Conservation (phyloP, 257 asterid genomes). For the Solanum raphanifolium region DNA sequence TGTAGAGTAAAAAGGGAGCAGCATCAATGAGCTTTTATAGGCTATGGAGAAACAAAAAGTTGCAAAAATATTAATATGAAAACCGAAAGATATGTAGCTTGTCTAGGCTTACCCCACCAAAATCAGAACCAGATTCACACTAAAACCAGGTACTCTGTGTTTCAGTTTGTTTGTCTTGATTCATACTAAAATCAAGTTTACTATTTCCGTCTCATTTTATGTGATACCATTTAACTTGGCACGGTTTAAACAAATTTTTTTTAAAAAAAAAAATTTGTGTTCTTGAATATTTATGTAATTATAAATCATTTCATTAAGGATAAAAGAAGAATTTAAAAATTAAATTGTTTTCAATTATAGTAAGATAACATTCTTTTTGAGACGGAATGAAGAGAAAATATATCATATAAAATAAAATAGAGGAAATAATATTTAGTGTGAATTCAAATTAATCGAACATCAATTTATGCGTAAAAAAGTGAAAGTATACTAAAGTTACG, state of each 20-base stretch:
- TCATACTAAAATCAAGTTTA: neutral
- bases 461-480: neutral
- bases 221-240: no score
- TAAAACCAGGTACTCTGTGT: neutral
- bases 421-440: neutral
- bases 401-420: no score
- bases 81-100: conserved; percentile 28
- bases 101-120: conserved; percentile 22
- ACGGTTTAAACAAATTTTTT: no score
- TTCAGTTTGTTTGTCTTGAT: neutral
- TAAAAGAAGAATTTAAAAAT: no score
- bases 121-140: conserved; percentile 23
- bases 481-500: neutral
- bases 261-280: no score
- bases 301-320: no score
- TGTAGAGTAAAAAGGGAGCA: conserved; percentile 17
- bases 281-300: no score
- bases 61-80: conserved; percentile 1
- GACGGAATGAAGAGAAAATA: no score
- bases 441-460: neutral
- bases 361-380: no score
- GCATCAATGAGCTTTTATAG: conserved; percentile 20
- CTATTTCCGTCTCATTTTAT: neutral
- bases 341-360: no score
- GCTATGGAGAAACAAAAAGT: conserved; percentile 3